Evolutionary conservation across 169 alveolate species (phyloP).

Genomic region (Plasmodium adleri): DNA sequence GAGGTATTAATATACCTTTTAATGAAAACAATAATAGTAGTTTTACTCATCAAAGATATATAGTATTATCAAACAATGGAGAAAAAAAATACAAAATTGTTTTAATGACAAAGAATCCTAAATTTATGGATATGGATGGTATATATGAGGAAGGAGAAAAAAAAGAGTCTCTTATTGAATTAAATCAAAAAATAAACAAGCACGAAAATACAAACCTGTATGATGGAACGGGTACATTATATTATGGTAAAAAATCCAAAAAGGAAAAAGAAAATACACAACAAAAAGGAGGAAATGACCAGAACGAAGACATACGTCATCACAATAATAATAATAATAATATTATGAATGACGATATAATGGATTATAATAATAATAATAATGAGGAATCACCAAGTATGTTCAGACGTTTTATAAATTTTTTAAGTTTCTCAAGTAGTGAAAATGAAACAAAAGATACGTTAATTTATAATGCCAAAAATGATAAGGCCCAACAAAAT

Average conservation of each 20-base stretch:
- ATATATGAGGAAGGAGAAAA: background rate
- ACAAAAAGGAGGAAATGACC: background rate
- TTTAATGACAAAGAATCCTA: constrained; percentile 62
- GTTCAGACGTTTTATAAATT: background rate
- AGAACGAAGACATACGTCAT: background rate
- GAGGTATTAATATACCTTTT: constrained; percentile 25
- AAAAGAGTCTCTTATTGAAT: background rate
- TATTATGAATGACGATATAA: background rate
- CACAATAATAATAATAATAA: background rate
- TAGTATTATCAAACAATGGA: constrained; percentile 46
- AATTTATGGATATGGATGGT: constrained; percentile 18
- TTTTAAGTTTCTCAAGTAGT: background rate
- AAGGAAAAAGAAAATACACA: background rate
- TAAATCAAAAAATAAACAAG: background rate
- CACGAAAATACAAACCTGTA: constrained; percentile 7
- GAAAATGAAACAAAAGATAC: background rate
- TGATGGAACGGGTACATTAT: constrained; percentile 43
- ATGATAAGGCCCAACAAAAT: background rate
- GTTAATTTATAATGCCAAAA: background rate
- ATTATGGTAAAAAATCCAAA: constrained; percentile 15
- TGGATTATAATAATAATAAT: background rate
- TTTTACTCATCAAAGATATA: constrained; percentile 64
- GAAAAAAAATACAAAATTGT: constrained; percentile 41
- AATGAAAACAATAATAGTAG: constrained; percentile 12
- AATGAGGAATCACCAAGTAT: background rate